Percentiles rank a stretch among this genome's conserved stretches.
These are phyloP conservation scores for Suhomyces maxii DNA, from an alignment of 1,139 yeast species.

Conservation along the genomic window DNA sequence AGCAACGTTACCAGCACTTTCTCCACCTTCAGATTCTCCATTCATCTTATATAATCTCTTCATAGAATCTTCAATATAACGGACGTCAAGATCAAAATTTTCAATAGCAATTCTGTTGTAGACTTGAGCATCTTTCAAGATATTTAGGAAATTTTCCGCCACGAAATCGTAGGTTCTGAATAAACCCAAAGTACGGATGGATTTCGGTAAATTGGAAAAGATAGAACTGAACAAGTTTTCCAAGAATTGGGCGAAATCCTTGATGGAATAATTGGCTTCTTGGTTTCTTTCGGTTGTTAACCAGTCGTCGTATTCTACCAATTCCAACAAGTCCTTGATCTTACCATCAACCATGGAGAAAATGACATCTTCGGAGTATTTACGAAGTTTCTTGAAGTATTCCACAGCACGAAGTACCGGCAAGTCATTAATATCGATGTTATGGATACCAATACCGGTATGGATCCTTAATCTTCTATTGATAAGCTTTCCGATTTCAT, in stretches of 20 bases:
- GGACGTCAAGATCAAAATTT: slow-evolving; percentile 46
- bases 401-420: slow-evolving; percentile 45
- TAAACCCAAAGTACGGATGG: slow-evolving; percentile 75
- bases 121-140: slow-evolving; percentile 50
- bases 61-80: slow-evolving; percentile 44
- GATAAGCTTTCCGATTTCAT: slow-evolving; percentile 53
- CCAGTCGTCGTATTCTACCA: slow-evolving; percentile 85
- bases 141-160: slow-evolving; percentile 65
- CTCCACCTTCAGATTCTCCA: slow-evolving; percentile 24
- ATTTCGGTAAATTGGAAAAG: slow-evolving; percentile 76
- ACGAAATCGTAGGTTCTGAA: slow-evolving; percentile 86
- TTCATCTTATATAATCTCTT: slow-evolving; percentile 26
- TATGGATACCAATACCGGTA: slow-evolving; percentile 54
- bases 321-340: slow-evolving; percentile 76
- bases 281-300: slow-evolving; percentile 45
- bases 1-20: slow-evolving; percentile 28
- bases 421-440: slow-evolving; percentile 37
- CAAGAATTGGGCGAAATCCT: slow-evolving; percentile 85
- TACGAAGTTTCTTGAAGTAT: slow-evolving; percentile 61
- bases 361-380: slow-evolving; percentile 76
- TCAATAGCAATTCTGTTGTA: slow-evolving; percentile 43
- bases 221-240: slow-evolving; percentile 86
- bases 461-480: slow-evolving; percentile 47
- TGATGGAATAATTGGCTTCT: slow-evolving; percentile 74
- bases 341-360: slow-evolving; percentile 79